Percentiles rank a stretch among this genome's conserved stretches.
Evolutionary conservation across 1,139 yeast genomes (phyloP).

Genomic region (Taiozyma sp.): DNA sequence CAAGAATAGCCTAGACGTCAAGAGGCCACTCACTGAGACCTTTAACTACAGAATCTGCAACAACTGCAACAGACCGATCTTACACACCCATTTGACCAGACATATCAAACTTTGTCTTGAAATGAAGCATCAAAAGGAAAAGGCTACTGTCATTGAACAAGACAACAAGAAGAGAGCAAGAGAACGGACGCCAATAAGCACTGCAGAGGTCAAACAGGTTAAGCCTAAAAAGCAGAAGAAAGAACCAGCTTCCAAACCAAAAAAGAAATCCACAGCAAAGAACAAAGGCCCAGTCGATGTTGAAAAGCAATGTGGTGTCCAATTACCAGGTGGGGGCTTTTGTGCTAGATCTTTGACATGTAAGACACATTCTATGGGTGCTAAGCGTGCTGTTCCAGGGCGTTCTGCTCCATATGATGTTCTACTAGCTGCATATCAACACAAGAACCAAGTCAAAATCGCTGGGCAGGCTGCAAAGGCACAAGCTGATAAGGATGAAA

Average conservation of each 20-base stretch:
- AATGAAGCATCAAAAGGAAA: conserved; percentile 36
- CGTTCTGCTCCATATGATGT: conserved; percentile 90
- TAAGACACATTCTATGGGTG: conserved; percentile 98
- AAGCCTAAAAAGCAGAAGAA: conserved; percentile 17
- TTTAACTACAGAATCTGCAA: conserved; percentile 60
- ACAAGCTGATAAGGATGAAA: conserved; percentile 39
- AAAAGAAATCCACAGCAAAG: conserved; percentile 50
- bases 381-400: conserved; percentile 91
- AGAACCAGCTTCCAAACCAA: conserved; percentile 31
- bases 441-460: conserved; percentile 84
- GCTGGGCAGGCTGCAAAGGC: conserved; percentile 79
- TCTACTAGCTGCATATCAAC: conserved; percentile 82
- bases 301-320: conserved; percentile 95
- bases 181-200: conserved; percentile 11
- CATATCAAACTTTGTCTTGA: conserved; percentile 47
- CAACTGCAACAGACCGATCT: conserved; percentile 59
- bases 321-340: conserved; percentile 83
- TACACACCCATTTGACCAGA: conserved; percentile 37
- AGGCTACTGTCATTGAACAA: conserved; percentile 2
- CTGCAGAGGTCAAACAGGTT: conserved; percentile 27
- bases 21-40: conserved; percentile 37
- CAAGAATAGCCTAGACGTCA: conserved; percentile 26
- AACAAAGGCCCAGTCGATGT: conserved; percentile 86
- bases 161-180: conserved; percentile 18
- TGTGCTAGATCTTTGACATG: conserved; percentile 96